Conservation (phyloP, 345 rosid genomes). For the Ceriops tagal region DNA sequence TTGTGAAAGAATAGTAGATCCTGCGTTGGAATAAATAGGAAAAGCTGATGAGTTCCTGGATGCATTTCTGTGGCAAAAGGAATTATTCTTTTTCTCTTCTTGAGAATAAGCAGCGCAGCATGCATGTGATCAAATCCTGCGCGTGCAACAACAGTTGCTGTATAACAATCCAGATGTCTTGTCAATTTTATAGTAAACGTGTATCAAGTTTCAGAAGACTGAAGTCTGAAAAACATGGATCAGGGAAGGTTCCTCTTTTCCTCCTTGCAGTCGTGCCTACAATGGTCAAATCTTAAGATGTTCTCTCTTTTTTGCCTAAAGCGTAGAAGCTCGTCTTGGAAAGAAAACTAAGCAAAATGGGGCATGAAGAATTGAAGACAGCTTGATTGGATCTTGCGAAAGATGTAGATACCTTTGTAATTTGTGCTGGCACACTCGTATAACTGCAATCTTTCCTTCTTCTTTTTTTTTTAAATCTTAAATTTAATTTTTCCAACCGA, state of each 20-base stretch:
- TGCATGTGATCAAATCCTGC: background rate
- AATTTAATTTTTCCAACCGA: no score
- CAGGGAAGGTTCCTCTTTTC: background rate
- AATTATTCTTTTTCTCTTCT: slow-evolving; percentile 21
- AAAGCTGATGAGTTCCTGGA: slow-evolving; percentile 39
- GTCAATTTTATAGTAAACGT: background rate
- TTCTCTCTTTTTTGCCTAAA: no score
- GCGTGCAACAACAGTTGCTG: slow-evolving; percentile 3
- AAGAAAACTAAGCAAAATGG: no score
- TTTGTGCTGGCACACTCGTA: no score
- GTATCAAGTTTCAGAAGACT: slow-evolving; percentile 3
- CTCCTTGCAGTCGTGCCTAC: background rate
- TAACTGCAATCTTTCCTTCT: no score
- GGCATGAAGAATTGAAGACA: no score
- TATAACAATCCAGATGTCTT: slow-evolving; percentile 2
- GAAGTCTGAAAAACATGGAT: background rate
- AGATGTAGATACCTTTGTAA: no score
- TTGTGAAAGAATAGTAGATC: slow-evolving; percentile 22
- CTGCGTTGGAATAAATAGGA: slow-evolving; percentile 37
- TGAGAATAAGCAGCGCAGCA: slow-evolving; percentile 8
- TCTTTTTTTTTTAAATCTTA: no score
- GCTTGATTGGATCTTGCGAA: no score
- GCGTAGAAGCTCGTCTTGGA: no score
- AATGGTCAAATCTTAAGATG: no score
- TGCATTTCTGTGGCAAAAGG: slow-evolving; percentile 29